Percentiles rank a stretch among this genome's conserved stretches.
Conservation (phyloP, 306 rosid species). For the Pyrus communis region DNA sequence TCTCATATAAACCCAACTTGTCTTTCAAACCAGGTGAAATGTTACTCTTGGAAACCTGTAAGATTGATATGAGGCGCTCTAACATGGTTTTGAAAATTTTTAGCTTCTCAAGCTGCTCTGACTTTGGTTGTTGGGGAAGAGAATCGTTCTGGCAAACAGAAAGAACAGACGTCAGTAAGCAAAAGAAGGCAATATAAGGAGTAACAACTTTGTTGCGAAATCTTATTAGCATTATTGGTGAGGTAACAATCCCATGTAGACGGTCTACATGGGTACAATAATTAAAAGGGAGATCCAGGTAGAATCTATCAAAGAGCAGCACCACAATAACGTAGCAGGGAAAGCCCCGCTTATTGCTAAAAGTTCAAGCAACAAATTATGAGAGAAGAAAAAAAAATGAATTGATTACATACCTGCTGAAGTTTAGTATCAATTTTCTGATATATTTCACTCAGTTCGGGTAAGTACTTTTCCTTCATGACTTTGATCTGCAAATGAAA, state of each 20-base stretch:
- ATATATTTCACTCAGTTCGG: slow-evolving; percentile 51
- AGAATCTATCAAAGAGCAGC: background rate
- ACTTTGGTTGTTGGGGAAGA: slow-evolving; percentile 41
- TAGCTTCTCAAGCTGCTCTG: slow-evolving; percentile 42
- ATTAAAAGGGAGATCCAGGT: background rate
- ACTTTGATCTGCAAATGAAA: slow-evolving; percentile 48
- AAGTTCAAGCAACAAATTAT: background rate
- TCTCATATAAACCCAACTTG: slow-evolving; percentile 42
- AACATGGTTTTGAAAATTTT: slow-evolving; percentile 34
- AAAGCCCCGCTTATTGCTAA: background rate
- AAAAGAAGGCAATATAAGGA: background rate
- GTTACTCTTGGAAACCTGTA: slow-evolving; percentile 34
- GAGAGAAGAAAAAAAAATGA: background rate
- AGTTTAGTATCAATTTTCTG: slow-evolving; percentile 44
- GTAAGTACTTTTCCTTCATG: slow-evolving; percentile 53
- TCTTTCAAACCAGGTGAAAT: slow-evolving; percentile 31
- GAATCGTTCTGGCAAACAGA: slow-evolving; percentile 45
- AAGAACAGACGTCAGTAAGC: slow-evolving; percentile 7
- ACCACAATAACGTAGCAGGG: background rate
- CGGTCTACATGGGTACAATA: background rate
- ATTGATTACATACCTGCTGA: slow-evolving; percentile 46
- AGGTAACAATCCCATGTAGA: background rate
- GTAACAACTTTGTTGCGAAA: background rate
- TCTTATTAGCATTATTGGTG: background rate
- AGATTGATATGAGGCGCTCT: slow-evolving; percentile 35